Evolutionary conservation across 441 rosid genomes (phyloP).

Genomic region (Rhodomyrtus psidioides): DNA sequence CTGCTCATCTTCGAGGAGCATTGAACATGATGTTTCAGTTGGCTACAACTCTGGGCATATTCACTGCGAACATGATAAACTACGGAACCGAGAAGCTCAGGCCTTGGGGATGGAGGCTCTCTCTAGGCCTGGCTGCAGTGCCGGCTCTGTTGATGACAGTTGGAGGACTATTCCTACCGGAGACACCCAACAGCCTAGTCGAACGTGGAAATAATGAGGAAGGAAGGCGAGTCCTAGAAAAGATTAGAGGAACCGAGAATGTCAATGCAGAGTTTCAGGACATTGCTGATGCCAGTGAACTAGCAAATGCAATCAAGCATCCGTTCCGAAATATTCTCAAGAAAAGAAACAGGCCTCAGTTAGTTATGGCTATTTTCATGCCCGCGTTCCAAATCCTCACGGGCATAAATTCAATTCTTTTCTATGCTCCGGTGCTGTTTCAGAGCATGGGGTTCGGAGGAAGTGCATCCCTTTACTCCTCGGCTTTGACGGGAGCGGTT

Average conservation of each 20-base stretch:
- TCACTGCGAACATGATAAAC: constrained; percentile 85
- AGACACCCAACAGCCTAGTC: constrained; percentile 85
- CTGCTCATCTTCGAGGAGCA: constrained; percentile 82
- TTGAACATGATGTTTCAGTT: constrained; percentile 87
- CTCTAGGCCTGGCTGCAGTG: constrained; percentile 73
- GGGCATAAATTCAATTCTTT: constrained; percentile 86
- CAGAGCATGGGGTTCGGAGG: constrained; percentile 78
- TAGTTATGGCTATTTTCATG: constrained; percentile 73
- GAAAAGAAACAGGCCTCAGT: constrained; percentile 63
- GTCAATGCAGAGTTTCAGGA: constrained; percentile 78
- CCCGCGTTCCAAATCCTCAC: constrained; percentile 84
- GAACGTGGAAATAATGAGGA: constrained; percentile 45
- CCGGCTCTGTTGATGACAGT: constrained; percentile 74
- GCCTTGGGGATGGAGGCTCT: constrained; percentile 94
- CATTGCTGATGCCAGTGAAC: constrained; percentile 70
- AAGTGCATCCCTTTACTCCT: constrained; percentile 70
- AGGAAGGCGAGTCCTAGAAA: constrained; percentile 57
- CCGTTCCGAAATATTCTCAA: constrained; percentile 72
- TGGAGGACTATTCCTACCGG: constrained; percentile 65
- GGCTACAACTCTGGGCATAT: constrained; percentile 78
- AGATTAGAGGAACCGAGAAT: constrained; percentile 56
- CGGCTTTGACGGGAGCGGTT: constrained; percentile 87
- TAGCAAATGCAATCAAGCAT: constrained; percentile 71
- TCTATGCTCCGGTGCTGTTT: constrained; percentile 85
- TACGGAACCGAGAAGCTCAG: constrained; percentile 68